Evolutionary conservation across 768 basidiomycete genomes (phyloP).

Genomic region (Termitomyces eurrhizus): DNA sequence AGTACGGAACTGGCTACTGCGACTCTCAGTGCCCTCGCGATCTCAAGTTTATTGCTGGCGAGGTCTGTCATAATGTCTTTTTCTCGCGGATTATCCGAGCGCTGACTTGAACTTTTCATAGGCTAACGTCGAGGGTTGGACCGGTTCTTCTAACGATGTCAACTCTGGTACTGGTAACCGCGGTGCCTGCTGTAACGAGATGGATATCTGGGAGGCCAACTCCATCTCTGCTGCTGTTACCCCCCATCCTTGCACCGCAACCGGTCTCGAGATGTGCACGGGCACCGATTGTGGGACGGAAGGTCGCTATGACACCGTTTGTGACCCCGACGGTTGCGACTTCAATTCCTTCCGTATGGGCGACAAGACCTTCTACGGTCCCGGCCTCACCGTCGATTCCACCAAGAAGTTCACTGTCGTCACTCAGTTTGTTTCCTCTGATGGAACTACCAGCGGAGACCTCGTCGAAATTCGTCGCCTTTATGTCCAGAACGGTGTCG

Average conservation of each 20-base stretch:
- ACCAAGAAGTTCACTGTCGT: conserved; percentile 49
- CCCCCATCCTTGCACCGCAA: conserved; percentile 43
- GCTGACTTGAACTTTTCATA: conserved; percentile 16
- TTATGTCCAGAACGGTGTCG: conserved; percentile 2
- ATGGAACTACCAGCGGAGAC: conserved; percentile 40
- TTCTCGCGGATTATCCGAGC: not conserved
- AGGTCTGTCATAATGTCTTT: not conserved
- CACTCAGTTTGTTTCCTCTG: conserved; percentile 51
- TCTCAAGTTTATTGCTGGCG: not conserved
- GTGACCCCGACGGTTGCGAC: not conserved
- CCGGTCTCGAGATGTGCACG: conserved; percentile 37
- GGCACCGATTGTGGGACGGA: conserved; percentile 33
- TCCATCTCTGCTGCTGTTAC: conserved; percentile 46
- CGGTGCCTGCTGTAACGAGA: conserved; percentile 52
- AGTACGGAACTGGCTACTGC: not conserved
- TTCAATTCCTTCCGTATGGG: not conserved
- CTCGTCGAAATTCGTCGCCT: conserved; percentile 41
- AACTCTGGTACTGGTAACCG: conserved; percentile 43
- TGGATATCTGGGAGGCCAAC: conserved; percentile 63
- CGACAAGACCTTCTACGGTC: not conserved
- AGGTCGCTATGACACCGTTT: conserved; percentile 23
- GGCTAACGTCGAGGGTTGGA: conserved; percentile 47
- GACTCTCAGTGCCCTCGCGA: not conserved
- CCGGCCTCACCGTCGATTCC: conserved; percentile 43
- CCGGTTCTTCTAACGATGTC: conserved; percentile 28